A percentile compares a stretch with the other conserved stretches of the same genome.
These are phyloP conservation scores for Euphorbia celastroides DNA, from an alignment of 441 rosid genomes.

Conservation along the genomic window DNA sequence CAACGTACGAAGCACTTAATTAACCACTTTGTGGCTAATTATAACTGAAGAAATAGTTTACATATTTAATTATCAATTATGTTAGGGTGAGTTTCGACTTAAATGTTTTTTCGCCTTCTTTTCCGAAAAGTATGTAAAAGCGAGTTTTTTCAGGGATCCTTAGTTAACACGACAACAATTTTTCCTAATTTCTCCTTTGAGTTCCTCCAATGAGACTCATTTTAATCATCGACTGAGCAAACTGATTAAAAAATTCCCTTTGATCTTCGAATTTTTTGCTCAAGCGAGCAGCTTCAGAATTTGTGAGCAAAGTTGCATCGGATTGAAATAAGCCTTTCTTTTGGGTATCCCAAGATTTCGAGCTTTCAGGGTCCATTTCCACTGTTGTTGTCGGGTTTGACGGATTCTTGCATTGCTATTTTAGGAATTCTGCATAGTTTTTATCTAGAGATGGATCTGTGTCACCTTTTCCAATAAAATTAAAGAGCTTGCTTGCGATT, in stretches of 20 bases:
- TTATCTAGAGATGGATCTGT: conserved; percentile 21
- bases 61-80: too few relatives aligned
- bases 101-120: too few relatives aligned
- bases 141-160: neutral
- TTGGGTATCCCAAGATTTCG: conserved; percentile 17
- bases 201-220: conserved; percentile 21
- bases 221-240: conserved; percentile 20
- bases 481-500: conserved; percentile 13
- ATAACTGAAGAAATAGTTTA: too few relatives aligned
- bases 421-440: conserved; percentile 13
- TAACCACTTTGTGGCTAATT: too few relatives aligned
- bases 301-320: conserved; percentile 20
- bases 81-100: too few relatives aligned
- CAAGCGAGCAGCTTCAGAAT: conserved; percentile 8
- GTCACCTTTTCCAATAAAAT: conserved; percentile 22
- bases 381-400: neutral
- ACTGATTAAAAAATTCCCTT: conserved; percentile 9
- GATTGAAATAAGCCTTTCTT: conserved; percentile 15
- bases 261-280: neutral
- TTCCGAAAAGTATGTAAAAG: too few relatives aligned
- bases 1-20: too few relatives aligned
- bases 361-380: conserved; percentile 24
- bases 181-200: conserved; percentile 21
- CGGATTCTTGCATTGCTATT: conserved; percentile 11
- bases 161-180: conserved; percentile 19